A percentile compares a stretch with the other conserved stretches of the same genome.
These are phyloP conservation scores for Geum urbanum DNA, from an alignment of 306 rosid species.

Conservation along the genomic window DNA sequence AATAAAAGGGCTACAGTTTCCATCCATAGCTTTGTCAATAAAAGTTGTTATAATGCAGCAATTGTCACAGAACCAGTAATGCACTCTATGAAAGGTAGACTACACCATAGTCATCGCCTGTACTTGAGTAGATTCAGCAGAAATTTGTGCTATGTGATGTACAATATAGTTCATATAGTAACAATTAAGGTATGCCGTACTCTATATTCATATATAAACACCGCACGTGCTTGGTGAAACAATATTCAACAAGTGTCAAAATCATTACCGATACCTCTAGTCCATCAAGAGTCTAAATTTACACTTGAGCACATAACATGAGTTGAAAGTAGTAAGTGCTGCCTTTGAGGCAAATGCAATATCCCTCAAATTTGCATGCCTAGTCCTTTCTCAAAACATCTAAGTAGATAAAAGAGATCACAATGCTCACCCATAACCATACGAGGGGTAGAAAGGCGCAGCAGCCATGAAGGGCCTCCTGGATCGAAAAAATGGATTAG, in stretches of 20 bases:
- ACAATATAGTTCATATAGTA: not conserved
- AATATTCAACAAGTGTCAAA: not conserved
- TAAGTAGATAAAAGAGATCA: not conserved
- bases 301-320: not conserved
- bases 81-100: not conserved
- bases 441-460: conserved; percentile 64
- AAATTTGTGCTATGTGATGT: not conserved
- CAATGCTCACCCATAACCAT: conserved; percentile 74
- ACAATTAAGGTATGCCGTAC: not conserved
- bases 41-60: not conserved
- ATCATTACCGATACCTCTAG: not conserved
- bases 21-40: not conserved
- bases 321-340: not conserved
- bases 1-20: not conserved
- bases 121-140: not conserved
- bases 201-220: too few relatives aligned
- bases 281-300: not conserved
- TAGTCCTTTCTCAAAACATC: not conserved
- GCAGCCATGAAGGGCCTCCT: conserved; percentile 85
- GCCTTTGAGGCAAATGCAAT: not conserved
- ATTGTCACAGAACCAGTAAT: not conserved
- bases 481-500: conserved; percentile 48
- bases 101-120: not conserved
- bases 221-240: not conserved
- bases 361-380: not conserved